Base-by-base conservation (phyloP, 2,329 filamentous ascomycete species). In the Arachnomyces sp. region DNA sequence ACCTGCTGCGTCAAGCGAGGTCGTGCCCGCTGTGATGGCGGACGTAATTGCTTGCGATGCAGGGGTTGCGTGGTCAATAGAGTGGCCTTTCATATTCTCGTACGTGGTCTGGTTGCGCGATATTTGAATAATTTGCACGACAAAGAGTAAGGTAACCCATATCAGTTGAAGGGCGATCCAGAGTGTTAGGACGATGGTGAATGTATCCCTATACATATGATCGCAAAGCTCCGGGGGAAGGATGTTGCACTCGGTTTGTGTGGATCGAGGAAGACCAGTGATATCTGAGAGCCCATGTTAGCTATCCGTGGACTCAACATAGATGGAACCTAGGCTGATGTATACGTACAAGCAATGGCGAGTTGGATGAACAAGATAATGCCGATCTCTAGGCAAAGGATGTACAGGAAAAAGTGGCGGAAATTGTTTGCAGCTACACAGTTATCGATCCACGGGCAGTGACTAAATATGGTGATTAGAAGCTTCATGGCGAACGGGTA, bases 361-460 rank as follows among this genome's bases (percentile, higher is more conserved):
- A 95, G 59, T 59, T 75, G 77, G 49, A 94, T 76, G 49, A 88
- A 81, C 2, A 77, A 54, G 2, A 84, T 49, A 28, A 96, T 82
- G 20, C 87, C 87, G 12, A 84, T 48, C 40, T 87, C 84, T 46
- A 98, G 67, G 53, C 67, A 80, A 31, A 93, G 67, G 13, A 98
- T 75, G 59, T 96, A 98, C 36, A 95, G 68, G 55, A 95, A 84
- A 63, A 98, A 98, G 52, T 95, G 89, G 11, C 92, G 81, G 56
- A 96, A 84, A 60, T 96, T 98, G 67, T 96, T 96, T 48, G 92
- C 77, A 32, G 86, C 92, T 31, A 98, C 78, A 55, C 92, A 98
- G 63, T 95, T 96, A 65, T 94, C 84, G 16, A 96, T 85, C 92
- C 92, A 98, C 0, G 92, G 92, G 56, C 92, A 98, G 59, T 98